phyloP scores from a whole-genome alignment of 805 yeast species.

The Sugiyamaella americana region DNA sequence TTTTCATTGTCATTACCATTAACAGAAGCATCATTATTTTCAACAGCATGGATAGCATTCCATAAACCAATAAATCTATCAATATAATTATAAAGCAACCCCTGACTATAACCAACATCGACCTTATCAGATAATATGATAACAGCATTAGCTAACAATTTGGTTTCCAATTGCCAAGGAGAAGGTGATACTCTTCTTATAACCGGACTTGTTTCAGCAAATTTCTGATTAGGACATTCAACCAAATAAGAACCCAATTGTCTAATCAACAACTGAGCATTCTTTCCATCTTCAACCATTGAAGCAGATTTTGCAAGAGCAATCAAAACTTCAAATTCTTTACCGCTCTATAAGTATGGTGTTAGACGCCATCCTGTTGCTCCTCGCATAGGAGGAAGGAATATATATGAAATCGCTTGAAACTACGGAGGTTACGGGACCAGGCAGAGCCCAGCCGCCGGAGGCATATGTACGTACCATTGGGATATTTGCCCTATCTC shows the following conservation, averaged over 20 bases:
- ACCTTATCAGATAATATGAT: slow-evolving; percentile 26
- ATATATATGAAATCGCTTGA: no score
- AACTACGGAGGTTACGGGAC: no score
- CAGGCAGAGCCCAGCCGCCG: no score
- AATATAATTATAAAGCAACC: slow-evolving; percentile 24
- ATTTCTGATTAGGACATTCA: slow-evolving; percentile 41
- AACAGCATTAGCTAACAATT: slow-evolving; percentile 33
- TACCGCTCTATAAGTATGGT: no score
- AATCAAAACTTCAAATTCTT: slow-evolving; percentile 46
- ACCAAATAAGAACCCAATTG: slow-evolving; percentile 43
- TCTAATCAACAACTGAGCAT: slow-evolving; percentile 40
- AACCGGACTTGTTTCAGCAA: slow-evolving; percentile 28
- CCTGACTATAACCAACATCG: slow-evolving; percentile 29
- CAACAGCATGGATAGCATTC: no score
- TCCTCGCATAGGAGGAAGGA: no score
- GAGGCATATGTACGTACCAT: no score
- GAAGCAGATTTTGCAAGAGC: slow-evolving; percentile 49
- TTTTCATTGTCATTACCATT: neutral
- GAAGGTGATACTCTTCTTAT: slow-evolving; percentile 31
- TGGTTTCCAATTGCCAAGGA: slow-evolving; percentile 40
- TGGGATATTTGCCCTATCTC: slow-evolving; percentile 21
- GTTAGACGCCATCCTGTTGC: no score
- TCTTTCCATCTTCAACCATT: slow-evolving; percentile 32
- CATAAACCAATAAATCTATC: slow-evolving; percentile 23
- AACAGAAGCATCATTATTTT: neutral